These are phyloP conservation scores for Sphagnum fallax DNA, from an alignment of 228 moss, liverwort and hornwort species.

Conservation along the genomic window DNA sequence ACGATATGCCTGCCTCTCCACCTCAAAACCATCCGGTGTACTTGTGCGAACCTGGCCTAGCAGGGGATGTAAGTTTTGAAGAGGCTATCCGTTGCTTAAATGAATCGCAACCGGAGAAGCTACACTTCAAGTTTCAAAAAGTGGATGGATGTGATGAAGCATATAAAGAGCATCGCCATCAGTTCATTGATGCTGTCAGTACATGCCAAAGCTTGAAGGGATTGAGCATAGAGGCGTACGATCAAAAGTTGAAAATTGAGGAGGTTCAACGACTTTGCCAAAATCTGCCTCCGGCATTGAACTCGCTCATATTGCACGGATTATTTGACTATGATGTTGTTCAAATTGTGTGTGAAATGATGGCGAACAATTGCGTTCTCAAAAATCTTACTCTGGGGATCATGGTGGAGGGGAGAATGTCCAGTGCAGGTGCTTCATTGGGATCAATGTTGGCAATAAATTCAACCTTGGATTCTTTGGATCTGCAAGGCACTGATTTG, in stretches of 20 bases:
- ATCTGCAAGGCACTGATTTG: not conserved
- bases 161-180: no score
- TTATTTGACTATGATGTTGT: not conserved
- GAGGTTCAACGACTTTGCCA: not conserved
- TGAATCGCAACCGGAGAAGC: no score
- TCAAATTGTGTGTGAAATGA: not conserved
- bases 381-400: not conserved
- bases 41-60: rapidly evolving
- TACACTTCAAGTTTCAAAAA: rapidly evolving
- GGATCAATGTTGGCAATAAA: not conserved
- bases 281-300: not conserved
- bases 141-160: no score
- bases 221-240: rapidly evolving
- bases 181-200: not conserved
- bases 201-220: not conserved
- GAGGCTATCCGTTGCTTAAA: no score
- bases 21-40: no score
- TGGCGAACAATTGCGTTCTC: not conserved
- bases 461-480: not conserved
- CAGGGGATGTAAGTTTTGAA: no score
- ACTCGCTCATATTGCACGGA: not conserved
- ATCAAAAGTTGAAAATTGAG: not conserved
- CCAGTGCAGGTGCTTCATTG: not conserved
- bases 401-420: not conserved
- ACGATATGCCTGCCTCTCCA: no score